phyloP scores from a whole-genome alignment of 306 rosid genomes.

The Delonix regia region DNA sequence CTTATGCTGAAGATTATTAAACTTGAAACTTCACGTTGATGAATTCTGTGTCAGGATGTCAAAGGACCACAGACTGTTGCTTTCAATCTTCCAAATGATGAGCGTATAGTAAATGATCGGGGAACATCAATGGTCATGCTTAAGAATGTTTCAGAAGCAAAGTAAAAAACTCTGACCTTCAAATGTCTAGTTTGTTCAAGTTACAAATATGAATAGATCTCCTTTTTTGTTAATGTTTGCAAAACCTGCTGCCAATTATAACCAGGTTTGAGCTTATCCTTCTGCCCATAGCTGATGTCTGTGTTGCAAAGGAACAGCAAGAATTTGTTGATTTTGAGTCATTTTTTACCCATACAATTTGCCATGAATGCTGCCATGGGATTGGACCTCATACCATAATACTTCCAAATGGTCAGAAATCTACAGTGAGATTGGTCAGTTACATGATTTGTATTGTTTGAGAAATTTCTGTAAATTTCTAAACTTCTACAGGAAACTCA shows the following conservation, averaged over 20 bases:
- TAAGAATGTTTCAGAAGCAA: constrained; percentile 96
- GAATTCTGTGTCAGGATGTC: constrained; percentile 70
- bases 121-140: constrained; percentile 98
- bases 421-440: constrained; percentile 95
- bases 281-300: constrained; percentile 77
- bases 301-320: constrained; percentile 73
- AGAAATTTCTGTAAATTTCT: constrained; percentile 14
- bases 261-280: constrained; percentile 87
- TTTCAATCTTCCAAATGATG: constrained; percentile 95
- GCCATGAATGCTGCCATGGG: constrained; percentile 99
- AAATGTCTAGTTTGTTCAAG: constrained; percentile 27
- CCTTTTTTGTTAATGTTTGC: constrained; percentile 12
- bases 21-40: constrained; percentile 26
- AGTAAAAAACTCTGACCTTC: constrained; percentile 55
- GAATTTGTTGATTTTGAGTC: constrained; percentile 88
- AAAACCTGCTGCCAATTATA: constrained; percentile 40
- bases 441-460: constrained; percentile 29
- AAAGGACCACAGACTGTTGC: constrained; percentile 98
- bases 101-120: constrained; percentile 80
- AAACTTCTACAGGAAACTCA: constrained; percentile 1
- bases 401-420: constrained; percentile 85
- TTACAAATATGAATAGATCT: constrained; percentile 29
- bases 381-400: constrained; percentile 92
- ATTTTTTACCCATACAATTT: constrained; percentile 91
- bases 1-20: constrained; percentile 15